A percentile compares a stretch with the other conserved stretches of the same genome.
phyloP scores from a whole-genome alignment of 2,329 filamentous ascomycete genomes.

The Fusarium setosum region DNA sequence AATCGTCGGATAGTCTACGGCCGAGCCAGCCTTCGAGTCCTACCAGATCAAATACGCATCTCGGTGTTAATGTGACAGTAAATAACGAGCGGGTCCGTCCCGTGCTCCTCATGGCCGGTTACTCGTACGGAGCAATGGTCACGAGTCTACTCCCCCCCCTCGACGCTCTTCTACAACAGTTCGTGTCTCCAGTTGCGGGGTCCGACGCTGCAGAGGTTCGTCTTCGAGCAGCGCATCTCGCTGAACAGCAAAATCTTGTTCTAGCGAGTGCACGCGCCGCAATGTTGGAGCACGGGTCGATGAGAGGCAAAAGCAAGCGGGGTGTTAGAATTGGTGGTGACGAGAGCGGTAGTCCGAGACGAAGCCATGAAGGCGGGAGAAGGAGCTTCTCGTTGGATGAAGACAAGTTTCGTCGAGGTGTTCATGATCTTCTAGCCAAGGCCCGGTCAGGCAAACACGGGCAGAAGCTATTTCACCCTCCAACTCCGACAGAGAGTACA shows the following conservation, averaged over 20 bases:
- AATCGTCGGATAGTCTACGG: slow-evolving; percentile 8
- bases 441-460: slow-evolving; percentile 44
- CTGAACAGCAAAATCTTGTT: slow-evolving; percentile 68
- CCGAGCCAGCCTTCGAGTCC: slow-evolving; percentile 15
- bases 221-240: slow-evolving; percentile 75
- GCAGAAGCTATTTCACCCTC: slow-evolving; percentile 22
- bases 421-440: slow-evolving; percentile 60
- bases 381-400: slow-evolving; percentile 57
- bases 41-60: background rate
- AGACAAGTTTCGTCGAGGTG: slow-evolving; percentile 59
- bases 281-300: slow-evolving; percentile 41
- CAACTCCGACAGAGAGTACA: slow-evolving; percentile 2
- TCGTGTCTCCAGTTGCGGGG: slow-evolving; percentile 63
- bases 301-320: slow-evolving; percentile 43
- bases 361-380: slow-evolving; percentile 51
- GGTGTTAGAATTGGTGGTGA: slow-evolving; percentile 63
- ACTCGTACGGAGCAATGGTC: slow-evolving; percentile 91
- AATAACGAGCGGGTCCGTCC: slow-evolving; percentile 31
- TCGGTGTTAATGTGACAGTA: background rate
- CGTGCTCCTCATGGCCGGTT: slow-evolving; percentile 76
- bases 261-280: slow-evolving; percentile 51
- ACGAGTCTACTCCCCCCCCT: slow-evolving; percentile 77
- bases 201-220: slow-evolving; percentile 76
- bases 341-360: slow-evolving; percentile 54
- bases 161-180: slow-evolving; percentile 68